Conservation (phyloP, 108 stramenopile species). For the Bacterosira constricta region DNA sequence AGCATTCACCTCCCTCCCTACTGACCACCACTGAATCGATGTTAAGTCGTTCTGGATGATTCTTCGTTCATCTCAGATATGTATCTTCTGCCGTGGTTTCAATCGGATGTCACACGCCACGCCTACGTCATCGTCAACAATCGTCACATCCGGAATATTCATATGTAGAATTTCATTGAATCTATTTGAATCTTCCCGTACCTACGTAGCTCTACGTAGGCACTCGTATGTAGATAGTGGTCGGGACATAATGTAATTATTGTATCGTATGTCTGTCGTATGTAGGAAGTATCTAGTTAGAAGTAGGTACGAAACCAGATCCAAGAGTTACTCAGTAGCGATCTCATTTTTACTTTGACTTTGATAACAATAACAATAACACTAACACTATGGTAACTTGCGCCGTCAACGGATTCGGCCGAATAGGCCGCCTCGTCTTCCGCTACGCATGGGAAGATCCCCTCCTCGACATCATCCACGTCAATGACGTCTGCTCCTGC, state of each 20-base stretch:
- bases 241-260: slow-evolving; percentile 42
- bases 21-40: background rate
- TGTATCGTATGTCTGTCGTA: slow-evolving; percentile 20
- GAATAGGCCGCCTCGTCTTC: slow-evolving; percentile 91
- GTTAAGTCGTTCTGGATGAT: background rate
- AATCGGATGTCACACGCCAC: too few species aligned
- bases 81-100: background rate
- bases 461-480: slow-evolving; percentile 86
- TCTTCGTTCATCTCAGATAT: background rate
- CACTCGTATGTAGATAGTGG: too few species aligned
- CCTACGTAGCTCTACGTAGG: too few species aligned
- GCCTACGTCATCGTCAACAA: background rate
- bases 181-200: too few species aligned
- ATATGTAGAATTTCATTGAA: too few species aligned
- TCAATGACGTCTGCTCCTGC: slow-evolving; percentile 91
- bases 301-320: background rate
- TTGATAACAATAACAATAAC: slow-evolving; percentile 66
- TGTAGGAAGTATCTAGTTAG: background rate
- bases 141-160: too few species aligned
- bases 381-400: slow-evolving; percentile 79
- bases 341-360: too few species aligned
- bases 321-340: too few species aligned
- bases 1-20: background rate
- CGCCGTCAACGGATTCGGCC: slow-evolving; percentile 93
- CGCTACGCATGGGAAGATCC: slow-evolving; percentile 92